phyloP scores from a whole-genome alignment of 208 protist species.

The Acanthamoeba healyi region DNA sequence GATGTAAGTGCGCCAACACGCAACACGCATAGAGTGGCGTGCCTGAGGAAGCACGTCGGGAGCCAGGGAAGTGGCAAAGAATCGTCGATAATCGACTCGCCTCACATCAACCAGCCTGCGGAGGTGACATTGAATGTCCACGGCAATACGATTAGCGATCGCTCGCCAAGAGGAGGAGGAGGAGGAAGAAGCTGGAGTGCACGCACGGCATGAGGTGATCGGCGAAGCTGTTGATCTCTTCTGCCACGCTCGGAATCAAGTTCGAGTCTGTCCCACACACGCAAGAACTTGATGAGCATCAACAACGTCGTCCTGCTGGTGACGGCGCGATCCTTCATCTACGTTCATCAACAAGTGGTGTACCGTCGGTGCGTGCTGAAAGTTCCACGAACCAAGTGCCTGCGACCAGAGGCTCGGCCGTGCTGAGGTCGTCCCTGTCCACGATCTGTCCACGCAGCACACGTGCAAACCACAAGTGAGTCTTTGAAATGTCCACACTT shows the following conservation, averaged over 20 bases:
- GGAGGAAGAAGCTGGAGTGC: neutral
- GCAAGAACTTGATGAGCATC: no score
- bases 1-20: neutral
- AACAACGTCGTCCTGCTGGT: no score
- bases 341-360: neutral
- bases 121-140: no score
- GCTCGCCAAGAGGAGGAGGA: neutral
- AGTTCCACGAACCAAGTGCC: conserved; percentile 37
- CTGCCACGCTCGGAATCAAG: neutral
- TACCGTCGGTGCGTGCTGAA: conserved; percentile 17
- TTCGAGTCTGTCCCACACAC: neutral
- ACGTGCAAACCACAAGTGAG: neutral
- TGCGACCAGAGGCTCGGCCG: conserved; percentile 3
- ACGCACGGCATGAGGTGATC: conserved; percentile 4
- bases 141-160: neutral
- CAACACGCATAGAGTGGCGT: neutral
- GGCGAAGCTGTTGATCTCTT: conserved; percentile 25
- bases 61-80: conserved; percentile 8
- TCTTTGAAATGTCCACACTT: no score
- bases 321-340: no score
- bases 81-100: conserved; percentile 6
- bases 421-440: conserved; percentile 13
- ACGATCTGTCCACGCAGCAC: neutral
- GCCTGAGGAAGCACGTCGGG: neutral
- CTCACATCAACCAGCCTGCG: neutral